phyloP scores from a whole-genome alignment of 768 basidiomycete species.

The Leccinum barrowsii region DNA sequence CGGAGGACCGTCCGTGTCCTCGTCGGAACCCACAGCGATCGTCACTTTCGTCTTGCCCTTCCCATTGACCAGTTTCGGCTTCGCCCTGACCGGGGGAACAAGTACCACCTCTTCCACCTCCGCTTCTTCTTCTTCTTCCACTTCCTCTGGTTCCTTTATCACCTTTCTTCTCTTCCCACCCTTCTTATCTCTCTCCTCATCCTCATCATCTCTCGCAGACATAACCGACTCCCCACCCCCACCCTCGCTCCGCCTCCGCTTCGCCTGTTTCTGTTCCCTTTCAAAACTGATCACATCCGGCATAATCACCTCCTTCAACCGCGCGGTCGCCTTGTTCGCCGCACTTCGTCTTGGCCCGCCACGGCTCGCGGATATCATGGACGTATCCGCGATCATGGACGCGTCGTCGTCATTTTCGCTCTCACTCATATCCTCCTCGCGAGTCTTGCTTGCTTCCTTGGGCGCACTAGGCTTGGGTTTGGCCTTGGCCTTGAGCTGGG shows the following conservation, averaged over 20 bases:
- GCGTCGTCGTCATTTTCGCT: not conserved
- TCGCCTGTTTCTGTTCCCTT: slow-evolving; percentile 52
- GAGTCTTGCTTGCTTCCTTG: not conserved
- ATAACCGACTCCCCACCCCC: slow-evolving; percentile 31
- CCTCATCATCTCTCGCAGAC: slow-evolving; percentile 1
- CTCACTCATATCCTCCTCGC: not conserved
- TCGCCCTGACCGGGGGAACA: slow-evolving; percentile 9
- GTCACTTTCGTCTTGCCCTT: slow-evolving; percentile 8
- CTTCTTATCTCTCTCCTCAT: slow-evolving; percentile 20
- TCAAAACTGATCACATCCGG: slow-evolving; percentile 72
- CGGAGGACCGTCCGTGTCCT: not conserved
- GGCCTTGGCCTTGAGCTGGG: slow-evolving; percentile 5
- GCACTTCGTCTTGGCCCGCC: slow-evolving; percentile 44
- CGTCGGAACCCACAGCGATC: not conserved
- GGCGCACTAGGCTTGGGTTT: slow-evolving; percentile 3
- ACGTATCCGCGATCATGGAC: slow-evolving; percentile 11
- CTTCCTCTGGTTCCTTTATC: slow-evolving; percentile 13
- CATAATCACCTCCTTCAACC: slow-evolving; percentile 57
- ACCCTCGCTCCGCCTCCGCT: slow-evolving; percentile 31
- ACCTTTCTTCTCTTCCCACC: slow-evolving; percentile 18
- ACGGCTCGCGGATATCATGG: slow-evolving; percentile 14
- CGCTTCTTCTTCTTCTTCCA: slow-evolving; percentile 21
- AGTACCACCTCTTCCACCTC: slow-evolving; percentile 18
- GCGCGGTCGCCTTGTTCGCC: slow-evolving; percentile 47
- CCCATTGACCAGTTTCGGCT: slow-evolving; percentile 7